These are phyloP conservation scores for Leucaena leucocephala DNA, from an alignment of 306 rosid species.

Conservation along the genomic window DNA sequence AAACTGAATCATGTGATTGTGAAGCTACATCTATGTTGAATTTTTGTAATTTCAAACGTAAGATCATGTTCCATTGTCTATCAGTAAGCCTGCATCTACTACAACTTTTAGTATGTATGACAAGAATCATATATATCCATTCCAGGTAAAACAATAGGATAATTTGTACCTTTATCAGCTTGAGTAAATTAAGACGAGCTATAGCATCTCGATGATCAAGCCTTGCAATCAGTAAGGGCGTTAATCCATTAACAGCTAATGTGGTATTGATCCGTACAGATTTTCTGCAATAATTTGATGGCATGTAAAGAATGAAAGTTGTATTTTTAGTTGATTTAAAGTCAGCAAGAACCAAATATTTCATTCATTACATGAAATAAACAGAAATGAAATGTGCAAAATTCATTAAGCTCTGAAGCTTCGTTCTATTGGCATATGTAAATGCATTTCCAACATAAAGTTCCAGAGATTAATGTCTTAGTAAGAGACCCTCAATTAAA, in stretches of 20 bases:
- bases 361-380: not conserved
- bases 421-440: not conserved
- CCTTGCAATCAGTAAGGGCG: constrained; percentile 90
- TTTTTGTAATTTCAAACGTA: not conserved
- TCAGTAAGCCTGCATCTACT: constrained; percentile 17
- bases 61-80: not conserved
- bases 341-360: not conserved
- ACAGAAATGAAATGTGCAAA: not conserved
- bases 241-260: constrained; percentile 91
- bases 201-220: constrained; percentile 99
- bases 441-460: not conserved
- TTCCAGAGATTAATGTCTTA: not conserved
- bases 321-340: not conserved
- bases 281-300: constrained; percentile 67
- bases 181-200: constrained; percentile 97
- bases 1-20: not conserved
- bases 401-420: not conserved
- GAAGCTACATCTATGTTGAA: not conserved
- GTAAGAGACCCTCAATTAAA: not conserved
- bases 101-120: constrained; percentile 22
- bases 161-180: constrained; percentile 80
- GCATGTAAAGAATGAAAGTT: constrained; percentile 7
- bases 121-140: constrained; percentile 27
- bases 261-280: constrained; percentile 95
- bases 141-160: not conserved